These are phyloP conservation scores for Auricularia sp. DNA, from an alignment of 768 basidiomycete genomes.

Conservation along the genomic window DNA sequence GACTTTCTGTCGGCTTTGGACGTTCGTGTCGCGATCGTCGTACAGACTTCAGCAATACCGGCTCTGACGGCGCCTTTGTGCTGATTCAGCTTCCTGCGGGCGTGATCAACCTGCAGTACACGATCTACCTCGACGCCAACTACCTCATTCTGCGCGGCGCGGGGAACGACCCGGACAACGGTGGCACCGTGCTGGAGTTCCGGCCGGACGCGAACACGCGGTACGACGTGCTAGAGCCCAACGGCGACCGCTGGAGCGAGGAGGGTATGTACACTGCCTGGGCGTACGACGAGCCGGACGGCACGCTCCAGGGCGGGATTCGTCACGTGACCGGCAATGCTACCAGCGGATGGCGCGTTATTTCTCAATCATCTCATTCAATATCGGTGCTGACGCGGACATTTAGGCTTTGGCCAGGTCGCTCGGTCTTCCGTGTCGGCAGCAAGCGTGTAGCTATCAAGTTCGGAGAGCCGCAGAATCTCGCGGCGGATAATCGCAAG, in stretches of 20 bases:
- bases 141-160: not conserved
- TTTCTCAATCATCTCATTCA: too few species aligned
- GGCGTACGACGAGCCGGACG: not conserved
- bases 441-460: not conserved
- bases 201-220: not conserved
- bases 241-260: not conserved
- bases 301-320: not conserved
- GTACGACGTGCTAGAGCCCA: not conserved
- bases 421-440: not conserved
- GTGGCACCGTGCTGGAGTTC: not conserved
- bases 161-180: slow-evolving; percentile 1
- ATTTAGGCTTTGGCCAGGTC: not conserved
- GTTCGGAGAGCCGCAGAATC: not conserved
- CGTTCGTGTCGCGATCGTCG: not conserved
- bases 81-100: not conserved
- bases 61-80: not conserved
- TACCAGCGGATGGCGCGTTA: not conserved
- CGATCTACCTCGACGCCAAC: not conserved
- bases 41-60: not conserved
- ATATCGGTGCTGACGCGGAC: too few species aligned
- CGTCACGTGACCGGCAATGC: not conserved
- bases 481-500: not conserved
- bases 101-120: not conserved
- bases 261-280: not conserved
- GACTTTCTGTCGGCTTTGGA: too few species aligned